Evolutionary conservation across 1,284 basidiomycete genomes (phyloP).

Genomic region (Peniophora sp.): DNA sequence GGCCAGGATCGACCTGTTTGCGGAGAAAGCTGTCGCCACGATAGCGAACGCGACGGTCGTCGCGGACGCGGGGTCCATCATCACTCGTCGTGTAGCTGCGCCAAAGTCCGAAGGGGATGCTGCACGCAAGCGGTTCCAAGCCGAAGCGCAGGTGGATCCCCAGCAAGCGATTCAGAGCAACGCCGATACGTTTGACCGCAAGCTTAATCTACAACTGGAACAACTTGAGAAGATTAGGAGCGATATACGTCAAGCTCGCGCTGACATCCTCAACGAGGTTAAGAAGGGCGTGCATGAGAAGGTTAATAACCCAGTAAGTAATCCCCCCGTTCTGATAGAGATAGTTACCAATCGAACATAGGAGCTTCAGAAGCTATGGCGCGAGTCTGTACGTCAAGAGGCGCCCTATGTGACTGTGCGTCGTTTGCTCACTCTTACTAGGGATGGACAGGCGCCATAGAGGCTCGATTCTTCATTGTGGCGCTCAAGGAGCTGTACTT

Average conservation of each 20-base stretch:
- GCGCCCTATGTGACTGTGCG: neutral
- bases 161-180: neutral
- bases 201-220: neutral
- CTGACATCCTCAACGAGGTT: neutral
- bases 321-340: neutral
- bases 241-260: neutral
- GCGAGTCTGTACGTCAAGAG: neutral
- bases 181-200: neutral
- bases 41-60: too few relatives aligned
- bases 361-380: neutral
- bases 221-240: neutral
- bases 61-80: too few relatives aligned
- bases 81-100: too few relatives aligned
- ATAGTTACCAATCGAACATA: neutral
- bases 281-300: neutral
- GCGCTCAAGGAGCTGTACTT: conserved; percentile 26
- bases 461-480: conserved; percentile 26
- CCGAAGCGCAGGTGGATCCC: too few relatives aligned
- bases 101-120: too few relatives aligned
- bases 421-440: conserved; percentile 5
- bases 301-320: neutral
- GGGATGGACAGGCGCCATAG: conserved; percentile 27
- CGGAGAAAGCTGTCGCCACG: too few relatives aligned
- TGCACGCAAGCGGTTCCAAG: too few relatives aligned
- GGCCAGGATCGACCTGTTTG: too few relatives aligned